These are phyloP conservation scores for Talaromyces sp. DNA, from an alignment of 2,329 filamentous ascomycete species.

Conservation along the genomic window DNA sequence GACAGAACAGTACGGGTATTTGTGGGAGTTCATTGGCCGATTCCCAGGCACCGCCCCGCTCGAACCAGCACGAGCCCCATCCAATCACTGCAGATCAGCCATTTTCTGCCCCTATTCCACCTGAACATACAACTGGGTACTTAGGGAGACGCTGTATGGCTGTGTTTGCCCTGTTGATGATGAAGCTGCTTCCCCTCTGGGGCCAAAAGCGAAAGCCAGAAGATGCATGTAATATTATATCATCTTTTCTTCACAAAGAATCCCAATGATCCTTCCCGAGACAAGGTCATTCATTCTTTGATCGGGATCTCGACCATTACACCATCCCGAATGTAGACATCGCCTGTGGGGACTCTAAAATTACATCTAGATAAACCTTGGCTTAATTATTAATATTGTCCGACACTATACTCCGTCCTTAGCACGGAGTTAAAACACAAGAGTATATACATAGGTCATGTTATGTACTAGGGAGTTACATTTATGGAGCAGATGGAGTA, in stretches of 20 bases:
- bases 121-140: too few relatives aligned
- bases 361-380: too few relatives aligned
- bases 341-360: neutral
- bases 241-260: neutral
- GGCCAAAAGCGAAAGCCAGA: neutral
- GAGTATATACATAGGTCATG: too few relatives aligned
- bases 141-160: too few relatives aligned
- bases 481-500: neutral
- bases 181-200: neutral
- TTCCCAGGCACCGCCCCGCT: neutral
- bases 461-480: too few relatives aligned
- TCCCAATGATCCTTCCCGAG: neutral
- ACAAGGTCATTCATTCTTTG: neutral
- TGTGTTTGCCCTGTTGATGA: too few relatives aligned
- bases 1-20: neutral
- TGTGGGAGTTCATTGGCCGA: neutral
- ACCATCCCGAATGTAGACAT: neutral
- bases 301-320: neutral
- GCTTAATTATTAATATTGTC: conserved; percentile 1
- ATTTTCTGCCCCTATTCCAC: conserved; percentile 3
- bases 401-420: neutral
- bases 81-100: conserved; percentile 1
- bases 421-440: too few relatives aligned
- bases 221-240: neutral
- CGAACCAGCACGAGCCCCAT: conserved; percentile 2